Base-by-base conservation (phyloP, 2,329 filamentous ascomycete species). In the Meredithiella fracta region DNA sequence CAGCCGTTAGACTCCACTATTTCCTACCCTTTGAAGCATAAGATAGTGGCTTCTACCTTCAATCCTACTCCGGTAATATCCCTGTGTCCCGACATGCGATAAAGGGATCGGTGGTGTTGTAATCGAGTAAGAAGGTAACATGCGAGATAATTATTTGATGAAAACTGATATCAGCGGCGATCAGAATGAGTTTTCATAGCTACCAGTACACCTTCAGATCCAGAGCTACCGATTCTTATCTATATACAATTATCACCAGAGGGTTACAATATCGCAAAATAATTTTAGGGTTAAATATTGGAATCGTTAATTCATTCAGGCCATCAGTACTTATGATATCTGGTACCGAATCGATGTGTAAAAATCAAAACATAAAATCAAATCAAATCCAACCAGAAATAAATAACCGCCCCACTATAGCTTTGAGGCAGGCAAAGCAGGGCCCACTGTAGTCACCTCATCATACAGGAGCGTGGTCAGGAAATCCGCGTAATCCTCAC, bases 401-500 rank as follows among this genome's bases (percentile, higher is more conserved):
- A 29, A 17, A 29, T 17, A 1, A 53, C 8, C 2, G 3, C 3
- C 34, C n/a, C 14, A 62, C 72, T 69, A 84, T 67, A 84, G 68
- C 70, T 84, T 84, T n/a, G 81, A 78, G 59, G 79, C 80, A 58
- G 75, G 72, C 47, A 65, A 68, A 5, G 80, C 75, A 58, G 73
- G 70, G 60, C 85, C 85, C 58, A 86, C 76, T 59, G 80, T 79
- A 17, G 86, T 90, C 66, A 94, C 92, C 69, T 92, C 86, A 64
- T 91, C 86, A 70, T 94, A 94, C 53, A 95, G 71, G 62, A 95
- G 71, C 54, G 85, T 72, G 6, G 88, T 96, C 73, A 98, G 71
- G 73, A 97, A 97, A 69, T 98, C 92, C 11, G 90, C 89, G 68
- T 97, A 97, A 63, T 96, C 90, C 75, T 97, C 92, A 57, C 92